Base-by-base conservation (phyloP, 371 early-diverging fungal species). In the Apophysomyces variabilis region DNA sequence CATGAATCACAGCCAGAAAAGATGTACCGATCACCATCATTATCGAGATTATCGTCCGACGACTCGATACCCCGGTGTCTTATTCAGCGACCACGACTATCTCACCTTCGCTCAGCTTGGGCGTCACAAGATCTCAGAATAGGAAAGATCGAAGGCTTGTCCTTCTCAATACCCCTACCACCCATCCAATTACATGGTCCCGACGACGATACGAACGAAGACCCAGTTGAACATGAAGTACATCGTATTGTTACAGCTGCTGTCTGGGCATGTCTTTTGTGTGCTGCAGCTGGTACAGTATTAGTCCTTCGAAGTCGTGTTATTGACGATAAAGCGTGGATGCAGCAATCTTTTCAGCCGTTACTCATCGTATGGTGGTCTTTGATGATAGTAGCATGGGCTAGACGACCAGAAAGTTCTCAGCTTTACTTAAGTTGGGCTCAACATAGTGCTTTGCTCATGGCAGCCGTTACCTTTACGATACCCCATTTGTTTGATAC, bases 51-150 rank as follows among this genome's bases (percentile, higher is more conserved):
- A 41, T 56, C 64, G 8, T 64, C 69, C 4, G 64, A 65, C 32
- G 70, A 69, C 35, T 66, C 57, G 50, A 47, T 69, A 37, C 70
- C 70, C 2, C 47, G 16, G 1, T 35, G 37, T 14, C 65, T 43
- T 38, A 45, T 44, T 2, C 63, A 43, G 38, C 54, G 76, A 57
- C 78, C 78, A 2, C 66, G 66, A 43, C 43, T 75, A n/a, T 57
- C 75, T 16, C 65, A 75, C 26, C 44, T 78, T 43, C 66, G 72
- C 5, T 75, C 78, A 1, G 64, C 45, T 0, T 75, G 76, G 76
- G 37, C 71, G n/a, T 69, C 73, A 0, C 69, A 65, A 13, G 66
- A 70, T 44, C 35, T 69, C 4, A 38, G 60, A 26, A 50, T 50
- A 50, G 54, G 21, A 50, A 50, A 11, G 21, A 50, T 50, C 21